These are phyloP conservation scores for Suhomyces taliae DNA, from an alignment of 1,139 yeast genomes.

Conservation along the genomic window DNA sequence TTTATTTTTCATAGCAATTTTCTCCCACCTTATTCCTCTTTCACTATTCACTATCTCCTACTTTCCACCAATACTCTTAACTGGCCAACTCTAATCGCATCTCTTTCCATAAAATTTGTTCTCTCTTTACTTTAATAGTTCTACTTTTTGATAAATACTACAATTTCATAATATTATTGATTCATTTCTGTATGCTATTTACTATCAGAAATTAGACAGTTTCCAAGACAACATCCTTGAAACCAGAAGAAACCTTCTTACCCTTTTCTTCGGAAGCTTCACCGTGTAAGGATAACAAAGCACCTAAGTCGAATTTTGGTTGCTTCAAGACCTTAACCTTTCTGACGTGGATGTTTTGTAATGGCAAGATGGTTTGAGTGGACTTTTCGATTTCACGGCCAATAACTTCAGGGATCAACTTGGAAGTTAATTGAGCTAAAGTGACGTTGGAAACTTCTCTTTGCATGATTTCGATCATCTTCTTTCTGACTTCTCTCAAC, in stretches of 20 bases:
- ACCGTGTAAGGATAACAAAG: conserved; percentile 88
- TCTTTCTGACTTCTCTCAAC: conserved; percentile 53
- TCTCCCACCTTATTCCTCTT: too few species aligned
- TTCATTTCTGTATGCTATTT: conserved; percentile 15
- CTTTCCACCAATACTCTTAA: too few species aligned
- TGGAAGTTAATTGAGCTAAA: conserved; percentile 51
- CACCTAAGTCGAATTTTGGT: conserved; percentile 63
- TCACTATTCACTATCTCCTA: too few species aligned
- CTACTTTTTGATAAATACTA: background rate
- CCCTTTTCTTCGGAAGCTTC: conserved; percentile 88
- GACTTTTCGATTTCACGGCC: conserved; percentile 56
- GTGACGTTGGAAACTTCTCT: conserved; percentile 53
- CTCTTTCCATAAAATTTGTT: too few species aligned
- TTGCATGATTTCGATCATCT: conserved; percentile 53
- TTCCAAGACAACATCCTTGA: conserved; percentile 88
- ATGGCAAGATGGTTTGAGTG: conserved; percentile 52
- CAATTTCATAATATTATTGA: conserved; percentile 6
- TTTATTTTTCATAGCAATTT: too few species aligned
- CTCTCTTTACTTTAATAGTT: background rate
- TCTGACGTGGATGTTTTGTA: conserved; percentile 55
- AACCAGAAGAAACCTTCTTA: conserved; percentile 79
- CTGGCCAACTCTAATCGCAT: too few species aligned
- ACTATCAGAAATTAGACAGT: conserved; percentile 31
- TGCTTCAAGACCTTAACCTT: conserved; percentile 54
- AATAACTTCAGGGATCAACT: conserved; percentile 54